Base-by-base conservation (phyloP, 2,329 filamentous ascomycete species). In the Zymoseptoria crescenta region DNA sequence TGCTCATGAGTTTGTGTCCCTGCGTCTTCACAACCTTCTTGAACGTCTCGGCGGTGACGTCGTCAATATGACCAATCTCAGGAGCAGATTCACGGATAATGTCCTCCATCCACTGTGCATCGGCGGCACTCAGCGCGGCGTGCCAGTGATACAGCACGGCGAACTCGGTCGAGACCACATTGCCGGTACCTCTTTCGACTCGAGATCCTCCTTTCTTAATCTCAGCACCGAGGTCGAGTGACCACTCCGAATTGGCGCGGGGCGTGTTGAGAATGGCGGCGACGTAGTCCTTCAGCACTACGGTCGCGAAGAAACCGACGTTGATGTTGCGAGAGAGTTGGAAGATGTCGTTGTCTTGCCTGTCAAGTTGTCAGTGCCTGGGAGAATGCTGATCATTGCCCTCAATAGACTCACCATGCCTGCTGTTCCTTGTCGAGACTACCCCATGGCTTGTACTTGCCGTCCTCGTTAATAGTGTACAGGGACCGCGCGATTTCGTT, bases 311-410 rank as follows among this genome's bases (percentile, higher is more conserved):
- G 65, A 76, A 78, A 35, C 76, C 77, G 19, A 77, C 76, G 58
- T 78, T 79, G 64, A 79, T 78, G 61, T 78, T 78, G 49, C 77
- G 72, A 13, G 73, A 66, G 10, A 77, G 64, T 60, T 80, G 77
- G 65, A 80, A 80, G 58, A 79, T 72, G 56, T 80, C 77, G 54
- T 79, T 74, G 67, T 77, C 77, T 74, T 79, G 76, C 72, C 75
- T 77, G 52, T 19, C 13, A 27, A 35, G 9, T 27, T 45, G 56
- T 69, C 48, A 64, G 62, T 45, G 35, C 35, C 16, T 7, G 7
- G 4, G 16, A 0, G 2, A 24, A 49, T 45, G 19, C 16, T 29
- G 16, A 28, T 27, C 58, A 60, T 27, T 4, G 20, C 27, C 8
- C 24, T 19, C 10, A 3, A 56, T 5, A 28, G 1, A 64, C 72